A percentile compares a stretch with the other conserved stretches of the same genome.
Evolutionary conservation across 768 basidiomycete species (phyloP).

Genomic region (Dentipellis sp.): DNA sequence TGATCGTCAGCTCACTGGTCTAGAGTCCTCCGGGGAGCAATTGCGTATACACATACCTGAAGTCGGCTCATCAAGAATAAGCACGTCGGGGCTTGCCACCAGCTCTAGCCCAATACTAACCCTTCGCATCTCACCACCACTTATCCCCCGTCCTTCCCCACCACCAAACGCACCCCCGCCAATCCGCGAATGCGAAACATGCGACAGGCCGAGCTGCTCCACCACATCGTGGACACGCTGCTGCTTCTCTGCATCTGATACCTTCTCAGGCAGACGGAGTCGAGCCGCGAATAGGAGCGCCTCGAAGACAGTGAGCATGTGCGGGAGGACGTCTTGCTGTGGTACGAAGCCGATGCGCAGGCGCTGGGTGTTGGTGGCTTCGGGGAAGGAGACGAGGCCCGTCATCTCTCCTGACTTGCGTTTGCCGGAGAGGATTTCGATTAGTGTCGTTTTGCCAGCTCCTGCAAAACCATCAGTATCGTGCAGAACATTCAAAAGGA

Average conservation of each 20-base stretch:
- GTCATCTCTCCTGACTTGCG: constrained; percentile 60
- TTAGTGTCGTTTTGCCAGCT: constrained; percentile 86
- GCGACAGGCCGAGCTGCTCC: constrained; percentile 66
- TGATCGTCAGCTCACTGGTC: too few species aligned
- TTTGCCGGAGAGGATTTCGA: constrained; percentile 85
- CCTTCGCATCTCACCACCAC: constrained; percentile 59
- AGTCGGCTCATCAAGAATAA: too few species aligned
- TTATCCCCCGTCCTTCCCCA: constrained; percentile 57
- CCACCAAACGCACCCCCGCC: constrained; percentile 35
- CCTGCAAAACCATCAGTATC: constrained; percentile 25
- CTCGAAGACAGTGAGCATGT: constrained; percentile 47
- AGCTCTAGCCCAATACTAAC: constrained; percentile 36
- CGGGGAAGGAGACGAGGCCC: constrained; percentile 55
- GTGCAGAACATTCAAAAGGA: neutral
- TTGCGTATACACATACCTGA: too few species aligned
- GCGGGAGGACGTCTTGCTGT: constrained; percentile 76
- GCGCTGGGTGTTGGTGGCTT: constrained; percentile 20
- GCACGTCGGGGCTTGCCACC: too few species aligned
- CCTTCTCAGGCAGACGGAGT: constrained; percentile 70
- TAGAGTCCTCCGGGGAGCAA: too few species aligned
- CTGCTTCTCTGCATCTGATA: constrained; percentile 51
- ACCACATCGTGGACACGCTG: constrained; percentile 63
- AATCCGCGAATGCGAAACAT: constrained; percentile 64
- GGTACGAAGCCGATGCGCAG: constrained; percentile 80
- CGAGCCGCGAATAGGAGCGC: constrained; percentile 77